phyloP scores from a whole-genome alignment of 1,284 basidiomycete genomes.

The Xanthoconium separans region DNA sequence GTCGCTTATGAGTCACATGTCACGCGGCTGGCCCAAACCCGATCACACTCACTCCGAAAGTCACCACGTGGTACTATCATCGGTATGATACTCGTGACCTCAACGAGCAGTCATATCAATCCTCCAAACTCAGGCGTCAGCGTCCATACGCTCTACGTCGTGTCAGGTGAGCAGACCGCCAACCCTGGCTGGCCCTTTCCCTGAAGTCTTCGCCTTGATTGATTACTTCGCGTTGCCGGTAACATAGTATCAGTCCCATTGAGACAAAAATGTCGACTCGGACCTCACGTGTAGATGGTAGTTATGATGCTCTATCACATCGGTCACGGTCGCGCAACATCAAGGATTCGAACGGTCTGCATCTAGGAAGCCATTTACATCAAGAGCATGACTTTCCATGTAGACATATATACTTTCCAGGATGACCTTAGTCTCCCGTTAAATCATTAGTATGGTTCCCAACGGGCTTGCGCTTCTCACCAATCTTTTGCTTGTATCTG shows the following conservation, averaged over 20 bases:
- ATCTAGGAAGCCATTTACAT: background rate
- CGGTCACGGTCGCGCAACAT: background rate
- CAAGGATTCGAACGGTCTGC: background rate
- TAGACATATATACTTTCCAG: background rate
- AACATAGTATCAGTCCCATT: background rate
- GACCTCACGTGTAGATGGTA: background rate
- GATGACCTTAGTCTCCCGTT: background rate
- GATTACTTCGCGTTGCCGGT: too few relatives aligned
- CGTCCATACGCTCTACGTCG: too few relatives aligned
- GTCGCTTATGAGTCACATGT: too few relatives aligned
- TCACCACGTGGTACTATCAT: too few relatives aligned
- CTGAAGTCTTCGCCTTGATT: too few relatives aligned
- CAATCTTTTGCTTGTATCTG: constrained; percentile 22
- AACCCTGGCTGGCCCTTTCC: too few relatives aligned
- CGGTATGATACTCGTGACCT: too few relatives aligned
- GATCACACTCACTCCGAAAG: too few relatives aligned
- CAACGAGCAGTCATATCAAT: too few relatives aligned
- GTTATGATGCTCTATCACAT: background rate
- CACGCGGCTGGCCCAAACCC: too few relatives aligned
- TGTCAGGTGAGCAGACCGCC: too few relatives aligned
- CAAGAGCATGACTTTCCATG: background rate
- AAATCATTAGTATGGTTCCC: constrained; percentile 16
- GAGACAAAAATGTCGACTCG: background rate
- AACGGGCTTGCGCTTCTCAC: constrained; percentile 15
- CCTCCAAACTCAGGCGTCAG: too few relatives aligned